Evolutionary conservation across 2,329 filamentous ascomycete genomes (phyloP).

Genomic region (Cladosporium halotolerans): DNA sequence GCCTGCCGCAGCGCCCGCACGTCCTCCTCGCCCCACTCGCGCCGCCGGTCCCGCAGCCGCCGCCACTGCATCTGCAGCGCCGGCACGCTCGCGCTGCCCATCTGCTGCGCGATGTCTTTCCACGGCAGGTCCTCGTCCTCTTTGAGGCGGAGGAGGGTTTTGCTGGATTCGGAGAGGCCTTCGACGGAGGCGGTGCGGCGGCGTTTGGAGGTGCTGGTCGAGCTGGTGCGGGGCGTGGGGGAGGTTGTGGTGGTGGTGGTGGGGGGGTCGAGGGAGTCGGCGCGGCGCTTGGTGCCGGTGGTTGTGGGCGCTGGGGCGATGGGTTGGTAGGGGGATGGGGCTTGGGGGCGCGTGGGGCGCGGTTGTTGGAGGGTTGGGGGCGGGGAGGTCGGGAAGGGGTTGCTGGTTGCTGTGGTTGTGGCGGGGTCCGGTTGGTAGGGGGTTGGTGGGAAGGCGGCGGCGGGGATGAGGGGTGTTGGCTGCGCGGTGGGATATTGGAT

Average conservation of each 20-base stretch:
- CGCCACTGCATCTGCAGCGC: conserved; percentile 51
- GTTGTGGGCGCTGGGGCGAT: conserved; percentile 39
- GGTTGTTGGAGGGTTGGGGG: conserved; percentile 29
- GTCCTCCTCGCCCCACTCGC: conserved; percentile 47
- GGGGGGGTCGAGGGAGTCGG: too few species aligned
- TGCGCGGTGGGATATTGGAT: conserved; percentile 32
- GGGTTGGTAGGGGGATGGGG: conserved; percentile 30
- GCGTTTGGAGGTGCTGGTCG: conserved; percentile 27
- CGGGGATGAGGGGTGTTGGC: conserved; percentile 24
- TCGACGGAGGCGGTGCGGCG: conserved; percentile 35
- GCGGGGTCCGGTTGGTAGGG: conserved; percentile 18
- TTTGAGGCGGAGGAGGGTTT: conserved; percentile 45
- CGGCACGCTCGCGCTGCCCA: conserved; percentile 45
- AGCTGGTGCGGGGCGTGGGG: conserved; percentile 16
- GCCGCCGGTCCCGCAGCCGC: conserved; percentile 44
- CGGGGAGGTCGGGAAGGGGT: conserved; percentile 22
- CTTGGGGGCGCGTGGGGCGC: conserved; percentile 30
- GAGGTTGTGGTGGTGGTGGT: background rate
- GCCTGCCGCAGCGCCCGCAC: conserved; percentile 44
- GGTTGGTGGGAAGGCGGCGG: conserved; percentile 31
- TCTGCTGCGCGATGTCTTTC: conserved; percentile 49
- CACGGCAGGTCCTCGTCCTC: conserved; percentile 48
- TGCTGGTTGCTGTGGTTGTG: conserved; percentile 19
- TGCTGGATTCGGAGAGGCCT: conserved; percentile 47
- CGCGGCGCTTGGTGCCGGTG: conserved; percentile 31